Percentiles rank a stretch among this genome's conserved stretches.
phyloP scores from a whole-genome alignment of 768 basidiomycete genomes.

The Leucocoprinus birnbaumii region DNA sequence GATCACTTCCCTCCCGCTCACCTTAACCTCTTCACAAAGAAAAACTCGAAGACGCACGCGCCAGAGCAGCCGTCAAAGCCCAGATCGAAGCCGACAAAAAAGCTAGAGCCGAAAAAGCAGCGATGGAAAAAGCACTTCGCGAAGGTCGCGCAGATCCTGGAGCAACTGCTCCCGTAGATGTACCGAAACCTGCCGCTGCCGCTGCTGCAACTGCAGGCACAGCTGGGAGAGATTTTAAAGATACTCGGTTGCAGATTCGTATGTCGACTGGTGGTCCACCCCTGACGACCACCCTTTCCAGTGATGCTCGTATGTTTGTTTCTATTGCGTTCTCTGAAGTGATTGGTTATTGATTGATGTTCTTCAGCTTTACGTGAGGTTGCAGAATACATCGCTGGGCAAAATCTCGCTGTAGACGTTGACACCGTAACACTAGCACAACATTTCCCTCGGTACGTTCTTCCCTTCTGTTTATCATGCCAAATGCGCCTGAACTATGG shows the following conservation, averaged over 20 bases:
- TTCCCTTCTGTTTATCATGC: neutral
- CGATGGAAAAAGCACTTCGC: slow-evolving; percentile 87
- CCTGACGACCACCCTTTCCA: slow-evolving; percentile 76
- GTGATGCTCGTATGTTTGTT: slow-evolving; percentile 56
- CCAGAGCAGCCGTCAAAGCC: slow-evolving; percentile 82
- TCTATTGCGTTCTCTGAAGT: neutral
- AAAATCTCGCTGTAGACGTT: slow-evolving; percentile 64
- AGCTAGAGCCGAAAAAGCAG: slow-evolving; percentile 82
- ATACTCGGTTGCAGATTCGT: slow-evolving; percentile 89
- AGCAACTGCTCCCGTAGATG: slow-evolving; percentile 20
- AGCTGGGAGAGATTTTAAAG: slow-evolving; percentile 75
- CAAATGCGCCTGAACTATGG: neutral
- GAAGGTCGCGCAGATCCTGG: slow-evolving; percentile 56
- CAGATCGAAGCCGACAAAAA: slow-evolving; percentile 89
- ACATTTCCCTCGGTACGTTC: slow-evolving; percentile 78
- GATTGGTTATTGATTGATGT: slow-evolving; percentile 1
- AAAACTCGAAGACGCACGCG: slow-evolving; percentile 86
- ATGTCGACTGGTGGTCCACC: slow-evolving; percentile 80
- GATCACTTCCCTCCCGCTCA: neutral
- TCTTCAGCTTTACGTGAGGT: slow-evolving; percentile 74
- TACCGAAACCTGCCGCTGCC: slow-evolving; percentile 27
- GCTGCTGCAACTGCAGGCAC: slow-evolving; percentile 36
- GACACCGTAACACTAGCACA: slow-evolving; percentile 77
- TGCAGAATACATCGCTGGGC: slow-evolving; percentile 83
- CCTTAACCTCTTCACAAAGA: slow-evolving; percentile 54